These are phyloP conservation scores for Lenwebbia sp. DNA, from an alignment of 345 rosid genomes.

Conservation along the genomic window DNA sequence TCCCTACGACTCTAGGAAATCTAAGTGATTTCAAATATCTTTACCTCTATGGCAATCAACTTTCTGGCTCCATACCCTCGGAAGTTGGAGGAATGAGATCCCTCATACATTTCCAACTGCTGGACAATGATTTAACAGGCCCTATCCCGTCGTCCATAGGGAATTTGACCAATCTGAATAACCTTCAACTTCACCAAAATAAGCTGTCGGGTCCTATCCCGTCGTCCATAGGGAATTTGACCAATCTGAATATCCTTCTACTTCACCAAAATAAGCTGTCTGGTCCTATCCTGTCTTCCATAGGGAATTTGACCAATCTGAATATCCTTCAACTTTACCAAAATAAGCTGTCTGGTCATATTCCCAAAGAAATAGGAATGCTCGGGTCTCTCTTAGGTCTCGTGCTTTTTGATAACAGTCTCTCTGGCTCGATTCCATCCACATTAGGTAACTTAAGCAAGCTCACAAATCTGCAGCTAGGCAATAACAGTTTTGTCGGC, in stretches of 20 bases:
- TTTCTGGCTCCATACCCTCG: not conserved
- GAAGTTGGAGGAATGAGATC: not conserved
- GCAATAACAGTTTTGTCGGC: not conserved
- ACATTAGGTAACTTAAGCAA: not conserved
- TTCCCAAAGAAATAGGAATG: not conserved
- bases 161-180: not conserved
- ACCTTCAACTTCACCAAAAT: not conserved
- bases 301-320: not conserved
- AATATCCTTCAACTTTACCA: rapidly evolving
- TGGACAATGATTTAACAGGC: not conserved
- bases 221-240: too few relatives aligned
- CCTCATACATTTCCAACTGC: not conserved
- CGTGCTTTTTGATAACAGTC: rapidly evolving
- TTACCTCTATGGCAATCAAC: not conserved
- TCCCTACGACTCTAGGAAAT: not conserved
- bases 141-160: not conserved
- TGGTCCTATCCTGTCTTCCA: not conserved
- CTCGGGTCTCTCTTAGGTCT: rapidly evolving
- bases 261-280: not conserved
- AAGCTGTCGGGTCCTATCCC: slow-evolving; percentile 3
- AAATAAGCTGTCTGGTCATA: not conserved
- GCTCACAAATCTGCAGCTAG: not conserved
- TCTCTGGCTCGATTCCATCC: not conserved
- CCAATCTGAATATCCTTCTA: too few relatives aligned
- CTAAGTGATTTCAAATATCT: not conserved